Base-by-base conservation (phyloP, 805 yeast genomes). In the Blastobotrys chiropterorum region DNA sequence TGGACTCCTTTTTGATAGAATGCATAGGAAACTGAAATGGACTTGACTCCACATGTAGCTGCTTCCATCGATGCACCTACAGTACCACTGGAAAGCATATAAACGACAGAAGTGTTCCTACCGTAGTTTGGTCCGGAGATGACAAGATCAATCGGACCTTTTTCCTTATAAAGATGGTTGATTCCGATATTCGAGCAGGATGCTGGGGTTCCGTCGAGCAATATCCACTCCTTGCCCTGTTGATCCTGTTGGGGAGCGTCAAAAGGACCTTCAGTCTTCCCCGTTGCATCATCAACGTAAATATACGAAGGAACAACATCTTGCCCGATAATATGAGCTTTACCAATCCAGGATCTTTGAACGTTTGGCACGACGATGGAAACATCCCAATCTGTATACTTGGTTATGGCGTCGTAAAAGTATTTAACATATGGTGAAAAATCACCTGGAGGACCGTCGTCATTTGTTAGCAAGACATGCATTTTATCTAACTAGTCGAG, bases 41-140 rank as follows among this genome's bases (percentile, higher is more conserved):
- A 72, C 58, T 75, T 82, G 14, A 69, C 70, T 30, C 81, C 79
- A 17, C 76, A 65, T 42, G 90, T 79, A 1, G 85, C 86, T 1
- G 90, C 95, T 70, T 94, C 99, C 89, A 90, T 79, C 0, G 97
- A 94, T 2, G 96, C 98, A 21, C 99, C 99, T 15, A 94, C 84
- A 1, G 99, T 94, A 13, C 99, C 99, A 59, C 95, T 84, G 3
- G 97, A 82, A 61, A 94, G 77, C 51, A 90, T 86, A 67, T 90
- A 94, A 44, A 92, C 79, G 3, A 95, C 89, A 20, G 92, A 81
- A 1, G 96, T 83, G 68, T 94, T 94, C 64, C 96, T 81, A 19
- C 99, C 99, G 59, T 85, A 92, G 65, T 94, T 94, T 5, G 99
- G 99, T 0, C 99, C 99, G 51, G 96, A 86, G 19, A 94, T 67